These are phyloP conservation scores for Talaromyces islandicus DNA, from an alignment of 2,329 filamentous ascomycete species.

Conservation along the genomic window DNA sequence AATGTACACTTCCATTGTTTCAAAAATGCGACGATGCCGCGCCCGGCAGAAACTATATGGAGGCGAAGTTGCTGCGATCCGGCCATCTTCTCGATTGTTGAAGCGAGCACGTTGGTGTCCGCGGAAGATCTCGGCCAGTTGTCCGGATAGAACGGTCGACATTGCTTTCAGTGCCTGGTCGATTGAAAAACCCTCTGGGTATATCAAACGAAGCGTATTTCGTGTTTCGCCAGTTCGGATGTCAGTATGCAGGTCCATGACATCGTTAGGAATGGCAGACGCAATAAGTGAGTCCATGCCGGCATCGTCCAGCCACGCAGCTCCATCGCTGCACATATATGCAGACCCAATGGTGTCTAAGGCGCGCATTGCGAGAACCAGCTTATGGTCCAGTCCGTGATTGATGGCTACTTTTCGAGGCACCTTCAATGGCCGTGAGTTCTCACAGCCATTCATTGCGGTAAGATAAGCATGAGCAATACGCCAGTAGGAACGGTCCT, in stretches of 20 bases:
- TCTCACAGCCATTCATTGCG: not conserved
- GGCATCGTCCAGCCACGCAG: not conserved
- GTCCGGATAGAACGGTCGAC: not conserved
- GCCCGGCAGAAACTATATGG: constrained; percentile 1
- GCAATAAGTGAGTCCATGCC: not conserved
- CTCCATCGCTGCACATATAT: not conserved
- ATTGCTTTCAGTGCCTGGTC: not conserved
- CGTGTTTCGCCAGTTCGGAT: not conserved
- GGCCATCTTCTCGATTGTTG: not conserved
- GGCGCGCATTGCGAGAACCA: not conserved
- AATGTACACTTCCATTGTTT: not conserved
- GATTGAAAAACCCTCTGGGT: not conserved
- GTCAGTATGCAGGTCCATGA: not conserved
- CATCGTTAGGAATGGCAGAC: not conserved
- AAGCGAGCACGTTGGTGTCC: not conserved
- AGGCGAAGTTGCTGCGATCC: not conserved
- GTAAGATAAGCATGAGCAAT: not conserved
- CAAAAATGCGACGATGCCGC: not conserved
- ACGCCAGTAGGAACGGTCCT: not conserved
- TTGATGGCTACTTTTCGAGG: not conserved
- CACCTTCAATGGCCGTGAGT: not conserved
- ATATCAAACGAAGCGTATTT: not conserved
- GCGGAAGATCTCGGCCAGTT: not conserved
- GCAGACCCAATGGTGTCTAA: not conserved
- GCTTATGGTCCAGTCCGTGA: not conserved